Conservation (phyloP, 495 filamentous ascomycete genomes). For the Trichoderma virens region DNA sequence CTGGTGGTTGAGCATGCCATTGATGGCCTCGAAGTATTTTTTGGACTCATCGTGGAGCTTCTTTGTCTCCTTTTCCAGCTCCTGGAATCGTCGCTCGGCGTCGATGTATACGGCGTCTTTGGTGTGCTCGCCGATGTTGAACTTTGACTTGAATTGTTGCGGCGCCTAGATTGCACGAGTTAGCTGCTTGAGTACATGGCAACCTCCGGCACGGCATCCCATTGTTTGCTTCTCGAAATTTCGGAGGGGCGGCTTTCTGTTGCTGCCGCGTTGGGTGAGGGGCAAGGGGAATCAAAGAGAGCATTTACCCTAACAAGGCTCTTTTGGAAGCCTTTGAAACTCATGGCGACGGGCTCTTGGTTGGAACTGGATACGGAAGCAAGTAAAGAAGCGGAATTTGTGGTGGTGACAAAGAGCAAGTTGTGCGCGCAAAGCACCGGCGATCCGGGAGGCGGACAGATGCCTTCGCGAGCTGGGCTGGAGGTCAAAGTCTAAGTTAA, state of each 20-base stretch:
- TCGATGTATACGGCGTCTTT: conserved; percentile 94
- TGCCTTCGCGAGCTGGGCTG: conserved; percentile 4
- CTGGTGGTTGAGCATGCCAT: conserved; percentile 95
- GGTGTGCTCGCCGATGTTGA: conserved; percentile 89
- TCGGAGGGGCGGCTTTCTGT: conserved; percentile 10
- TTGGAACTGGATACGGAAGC: background rate
- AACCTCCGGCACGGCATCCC: background rate
- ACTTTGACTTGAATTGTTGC: conserved; percentile 81
- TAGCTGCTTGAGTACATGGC: background rate
- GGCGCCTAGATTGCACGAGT: conserved; percentile 53
- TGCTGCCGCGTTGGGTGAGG: conserved; percentile 6
- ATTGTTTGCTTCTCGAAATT: background rate
- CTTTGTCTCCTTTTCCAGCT: conserved; percentile 93
- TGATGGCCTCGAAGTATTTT: conserved; percentile 95
- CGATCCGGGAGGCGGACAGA: conserved; percentile 4
- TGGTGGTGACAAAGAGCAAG: background rate
- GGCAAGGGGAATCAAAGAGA: conserved; percentile 13
- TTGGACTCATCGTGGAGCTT: conserved; percentile 90
- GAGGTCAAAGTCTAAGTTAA: conserved; percentile 1
- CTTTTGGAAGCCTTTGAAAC: conserved; percentile 94
- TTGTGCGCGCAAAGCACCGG: background rate
- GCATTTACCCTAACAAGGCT: conserved; percentile 66
- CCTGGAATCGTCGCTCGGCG: conserved; percentile 86
- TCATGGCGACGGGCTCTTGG: conserved; percentile 52
- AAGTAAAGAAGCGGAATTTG: background rate